phyloP scores from a whole-genome alignment of 225 moss, liverwort and hornwort genomes.

The Thuidium tamariscinum region DNA sequence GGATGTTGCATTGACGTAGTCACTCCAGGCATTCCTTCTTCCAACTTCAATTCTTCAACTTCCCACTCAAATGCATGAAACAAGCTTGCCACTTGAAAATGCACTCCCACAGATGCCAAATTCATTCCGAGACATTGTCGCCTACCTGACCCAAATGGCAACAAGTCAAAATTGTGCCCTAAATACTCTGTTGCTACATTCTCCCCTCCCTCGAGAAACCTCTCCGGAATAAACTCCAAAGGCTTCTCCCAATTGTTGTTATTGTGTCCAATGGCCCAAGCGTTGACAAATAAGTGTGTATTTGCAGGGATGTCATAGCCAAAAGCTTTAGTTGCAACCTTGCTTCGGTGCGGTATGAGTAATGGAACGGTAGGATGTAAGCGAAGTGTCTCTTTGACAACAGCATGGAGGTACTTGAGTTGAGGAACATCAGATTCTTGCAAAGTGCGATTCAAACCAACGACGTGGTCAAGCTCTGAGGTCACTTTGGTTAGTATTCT shows the following conservation, averaged over 20 bases:
- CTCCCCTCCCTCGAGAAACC: background rate
- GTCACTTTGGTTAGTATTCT: background rate
- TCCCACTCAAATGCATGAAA: background rate
- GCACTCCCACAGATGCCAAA: background rate
- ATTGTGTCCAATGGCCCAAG: background rate
- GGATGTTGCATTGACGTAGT: background rate
- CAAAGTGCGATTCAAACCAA: background rate
- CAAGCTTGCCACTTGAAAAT: background rate
- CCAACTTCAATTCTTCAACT: accelerated
- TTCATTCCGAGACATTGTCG: background rate
- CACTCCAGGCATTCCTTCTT: accelerated
- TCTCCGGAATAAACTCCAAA: background rate
- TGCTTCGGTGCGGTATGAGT: accelerated
- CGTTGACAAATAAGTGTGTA: background rate
- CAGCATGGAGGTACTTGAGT: background rate
- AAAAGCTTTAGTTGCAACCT: background rate
- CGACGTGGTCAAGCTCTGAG: accelerated
- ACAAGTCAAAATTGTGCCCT: background rate
- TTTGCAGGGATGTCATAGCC: background rate
- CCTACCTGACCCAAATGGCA: background rate
- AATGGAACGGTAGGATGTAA: background rate
- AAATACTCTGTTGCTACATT: background rate
- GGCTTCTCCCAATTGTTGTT: background rate
- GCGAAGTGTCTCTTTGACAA: background rate
- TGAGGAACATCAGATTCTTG: background rate